These are phyloP conservation scores for Athelia sp. DNA, from an alignment of 1,284 basidiomycete genomes.

Conservation along the genomic window DNA sequence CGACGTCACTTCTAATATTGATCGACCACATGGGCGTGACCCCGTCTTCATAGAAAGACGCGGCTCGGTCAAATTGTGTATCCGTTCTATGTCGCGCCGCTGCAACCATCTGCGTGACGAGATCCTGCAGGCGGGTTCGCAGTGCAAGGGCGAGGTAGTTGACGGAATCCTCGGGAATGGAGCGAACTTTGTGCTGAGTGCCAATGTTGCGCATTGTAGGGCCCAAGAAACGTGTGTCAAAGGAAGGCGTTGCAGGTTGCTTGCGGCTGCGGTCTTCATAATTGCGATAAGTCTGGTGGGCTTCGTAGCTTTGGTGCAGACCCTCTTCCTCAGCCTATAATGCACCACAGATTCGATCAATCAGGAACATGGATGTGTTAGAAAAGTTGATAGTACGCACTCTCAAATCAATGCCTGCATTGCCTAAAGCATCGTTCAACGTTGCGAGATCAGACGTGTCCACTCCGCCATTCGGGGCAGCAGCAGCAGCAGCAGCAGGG, in stretches of 20 bases:
- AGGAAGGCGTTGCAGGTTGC: constrained; percentile 58
- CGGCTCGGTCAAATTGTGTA: constrained; percentile 64
- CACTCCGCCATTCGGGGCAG: constrained; percentile 24
- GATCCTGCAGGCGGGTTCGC: constrained; percentile 66
- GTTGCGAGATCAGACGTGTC: constrained; percentile 70
- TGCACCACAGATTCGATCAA: constrained; percentile 2
- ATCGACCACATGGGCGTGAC: constrained; percentile 74
- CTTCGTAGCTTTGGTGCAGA: constrained; percentile 60
- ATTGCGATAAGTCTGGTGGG: constrained; percentile 50
- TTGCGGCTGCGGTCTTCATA: constrained; percentile 73
- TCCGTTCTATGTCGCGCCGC: constrained; percentile 69
- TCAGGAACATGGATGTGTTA: not conserved
- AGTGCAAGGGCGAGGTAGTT: constrained; percentile 78
- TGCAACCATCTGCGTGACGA: constrained; percentile 65
- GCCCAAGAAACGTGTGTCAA: constrained; percentile 58
- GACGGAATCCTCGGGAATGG: constrained; percentile 65
- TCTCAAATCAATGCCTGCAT: constrained; percentile 76
- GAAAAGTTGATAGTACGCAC: constrained; percentile 33
- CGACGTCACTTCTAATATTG: constrained; percentile 65
- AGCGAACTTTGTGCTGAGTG: constrained; percentile 57
- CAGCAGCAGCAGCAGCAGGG: constrained; percentile 12
- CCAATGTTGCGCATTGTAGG: constrained; percentile 60
- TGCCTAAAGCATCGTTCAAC: constrained; percentile 76
- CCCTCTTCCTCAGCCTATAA: constrained; percentile 79
- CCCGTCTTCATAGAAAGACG: constrained; percentile 57